Evolutionary conservation across 352 stramenopile species (phyloP).

Genomic region (Phytophthora sp.): DNA sequence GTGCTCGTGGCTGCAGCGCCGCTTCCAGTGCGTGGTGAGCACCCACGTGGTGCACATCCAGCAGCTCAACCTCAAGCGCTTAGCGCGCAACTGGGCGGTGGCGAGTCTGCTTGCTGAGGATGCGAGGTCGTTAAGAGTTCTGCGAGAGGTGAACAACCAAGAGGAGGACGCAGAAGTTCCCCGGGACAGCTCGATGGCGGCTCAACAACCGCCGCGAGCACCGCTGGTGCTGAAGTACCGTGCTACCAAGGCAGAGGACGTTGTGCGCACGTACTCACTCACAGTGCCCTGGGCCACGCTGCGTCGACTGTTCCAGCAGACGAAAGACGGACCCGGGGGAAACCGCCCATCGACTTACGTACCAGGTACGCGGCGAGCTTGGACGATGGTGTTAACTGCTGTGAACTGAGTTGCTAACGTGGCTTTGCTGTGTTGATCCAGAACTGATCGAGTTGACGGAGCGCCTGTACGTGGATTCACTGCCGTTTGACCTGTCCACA

Average conservation of each 20-base stretch:
- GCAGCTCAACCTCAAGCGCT: constrained; percentile 53
- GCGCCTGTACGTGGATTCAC: constrained; percentile 53
- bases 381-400: not conserved
- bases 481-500: constrained; percentile 57
- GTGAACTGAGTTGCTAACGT: constrained; percentile 16
- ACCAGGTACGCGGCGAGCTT: constrained; percentile 29
- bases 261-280: constrained; percentile 66
- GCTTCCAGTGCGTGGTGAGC: constrained; percentile 75
- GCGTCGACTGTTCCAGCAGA: constrained; percentile 47
- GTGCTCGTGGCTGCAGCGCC: constrained; percentile 71
- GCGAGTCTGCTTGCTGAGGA: constrained; percentile 42
- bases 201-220: constrained; percentile 23
- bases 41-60: constrained; percentile 54
- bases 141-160: constrained; percentile 15
- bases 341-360: constrained; percentile 18
- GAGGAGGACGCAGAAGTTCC: constrained; percentile 3
- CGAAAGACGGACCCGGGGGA: constrained; percentile 17
- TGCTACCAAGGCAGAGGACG: constrained; percentile 42
- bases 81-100: constrained; percentile 55
- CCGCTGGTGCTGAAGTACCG: constrained; percentile 60
- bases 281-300: constrained; percentile 63
- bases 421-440: constrained; percentile 19
- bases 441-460: constrained; percentile 65
- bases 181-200: not conserved
- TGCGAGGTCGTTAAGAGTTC: constrained; percentile 2